Percentiles rank a stretch among this genome's conserved stretches.
phyloP scores from a whole-genome alignment of 225 moss, liverwort and hornwort genomes.

The Sphagnum contortum region DNA sequence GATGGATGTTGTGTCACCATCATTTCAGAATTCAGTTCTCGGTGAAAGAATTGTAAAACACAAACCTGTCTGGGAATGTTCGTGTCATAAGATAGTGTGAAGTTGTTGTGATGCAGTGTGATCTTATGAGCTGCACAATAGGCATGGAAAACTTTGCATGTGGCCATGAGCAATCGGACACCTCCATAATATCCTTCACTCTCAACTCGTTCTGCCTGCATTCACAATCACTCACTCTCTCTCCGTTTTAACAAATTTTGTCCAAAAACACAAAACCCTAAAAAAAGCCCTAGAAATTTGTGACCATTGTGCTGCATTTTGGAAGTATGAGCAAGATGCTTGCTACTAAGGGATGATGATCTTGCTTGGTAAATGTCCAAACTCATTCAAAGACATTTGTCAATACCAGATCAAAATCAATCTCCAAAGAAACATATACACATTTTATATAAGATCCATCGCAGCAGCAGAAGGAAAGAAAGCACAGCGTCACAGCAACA shows the following conservation, averaged over 20 bases:
- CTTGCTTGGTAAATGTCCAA: too few relatives aligned
- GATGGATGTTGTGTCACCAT: too few relatives aligned
- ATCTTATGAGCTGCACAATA: slow-evolving; percentile 48
- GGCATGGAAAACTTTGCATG: slow-evolving; percentile 79
- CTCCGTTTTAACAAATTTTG: neutral
- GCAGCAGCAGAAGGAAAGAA: too few relatives aligned
- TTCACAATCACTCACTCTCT: neutral
- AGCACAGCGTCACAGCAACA: too few relatives aligned
- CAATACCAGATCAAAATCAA: too few relatives aligned
- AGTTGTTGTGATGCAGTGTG: slow-evolving; percentile 58
- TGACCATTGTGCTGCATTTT: neutral
- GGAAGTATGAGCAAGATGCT: neutral
- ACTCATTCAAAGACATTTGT: too few relatives aligned
- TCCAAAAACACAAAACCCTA: neutral
- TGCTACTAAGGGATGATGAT: too few relatives aligned
- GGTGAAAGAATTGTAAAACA: too few relatives aligned
- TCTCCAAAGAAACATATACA: too few relatives aligned
- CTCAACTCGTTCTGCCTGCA: slow-evolving; percentile 51
- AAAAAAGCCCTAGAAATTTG: neutral
- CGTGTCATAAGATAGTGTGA: slow-evolving; percentile 85
- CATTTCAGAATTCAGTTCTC: too few relatives aligned
- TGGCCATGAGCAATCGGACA: slow-evolving; percentile 73
- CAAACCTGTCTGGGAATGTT: slow-evolving; percentile 83
- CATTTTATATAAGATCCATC: too few relatives aligned
- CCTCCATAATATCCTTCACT: slow-evolving; percentile 97